Base-by-base conservation (phyloP, 768 basidiomycete species). In the Cantharellus cinnabarinus region DNA sequence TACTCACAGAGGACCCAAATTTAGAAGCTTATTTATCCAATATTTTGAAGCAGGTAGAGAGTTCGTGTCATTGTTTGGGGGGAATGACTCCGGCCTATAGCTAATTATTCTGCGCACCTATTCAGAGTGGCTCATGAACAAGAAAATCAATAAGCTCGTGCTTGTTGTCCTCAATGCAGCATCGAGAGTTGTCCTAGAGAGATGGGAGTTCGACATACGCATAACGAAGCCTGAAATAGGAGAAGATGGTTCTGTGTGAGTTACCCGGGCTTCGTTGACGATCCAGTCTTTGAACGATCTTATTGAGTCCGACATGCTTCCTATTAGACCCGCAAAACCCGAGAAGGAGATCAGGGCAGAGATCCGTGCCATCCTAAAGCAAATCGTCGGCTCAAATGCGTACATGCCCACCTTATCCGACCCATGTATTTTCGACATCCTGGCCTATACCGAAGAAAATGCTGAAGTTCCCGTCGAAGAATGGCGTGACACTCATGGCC, bases 201-300 rank as follows among this genome's bases (percentile, higher is more conserved):
- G 95, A 63, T 99, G 95, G 95, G 91, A 97, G 54, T 98, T 99
- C 69, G 93, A 98, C 70, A 77, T 99, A 69, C 83, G 89, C 66
- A 76, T 91, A 58, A 79, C 89, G 50, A 81, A 85, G 58, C 79
- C 77, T 34, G 72, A 80, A 5, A 3, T 56, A 48, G 41, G 40
- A 42, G 29, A 52, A 54, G 52, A n/a, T 59, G n/a, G 20, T 4
- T 7, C 51, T 14, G 58, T 62, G 58, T 56, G 42, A 39, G 5
- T 52, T 7, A 48, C 37, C 3, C 56, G 20, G 7, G 4, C 44
- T 15, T n/a, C 38, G 56, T 29, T 20, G 38, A 44, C 51, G 4
- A 5, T 35, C 37, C 39, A 56, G 40, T n/a, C 20, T 29, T 53
- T 40, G 50, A 29, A 34, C 29, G 41, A 38, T 14, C 60, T 50